Conservation (phyloP, 2,329 filamentous ascomycete genomes). For the Aaosphaeria arxii region DNA sequence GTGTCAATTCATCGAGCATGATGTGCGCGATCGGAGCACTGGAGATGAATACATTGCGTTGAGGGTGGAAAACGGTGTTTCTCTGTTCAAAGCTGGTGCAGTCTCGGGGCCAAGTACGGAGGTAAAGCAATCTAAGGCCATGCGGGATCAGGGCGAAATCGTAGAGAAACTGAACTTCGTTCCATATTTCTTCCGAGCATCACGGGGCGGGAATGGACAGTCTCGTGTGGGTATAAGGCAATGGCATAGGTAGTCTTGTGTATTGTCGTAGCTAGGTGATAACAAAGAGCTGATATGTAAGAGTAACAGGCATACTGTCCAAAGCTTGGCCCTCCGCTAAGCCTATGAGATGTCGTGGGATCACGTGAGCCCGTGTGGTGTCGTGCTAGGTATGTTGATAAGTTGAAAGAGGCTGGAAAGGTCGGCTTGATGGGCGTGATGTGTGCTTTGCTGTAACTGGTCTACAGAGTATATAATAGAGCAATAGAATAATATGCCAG, state of each 20-base stretch:
- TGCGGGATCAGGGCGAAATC: neutral
- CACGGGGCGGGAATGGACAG: constrained; percentile 53
- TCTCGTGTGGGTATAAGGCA: constrained; percentile 45
- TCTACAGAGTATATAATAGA: too few species aligned
- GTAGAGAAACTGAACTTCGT: constrained; percentile 47
- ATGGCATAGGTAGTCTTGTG: neutral
- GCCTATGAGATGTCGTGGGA: too few species aligned
- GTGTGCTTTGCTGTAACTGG: too few species aligned
- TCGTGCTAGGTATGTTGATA: too few species aligned
- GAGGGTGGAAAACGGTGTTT: neutral
- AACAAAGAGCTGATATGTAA: too few species aligned
- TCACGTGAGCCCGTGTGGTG: too few species aligned
- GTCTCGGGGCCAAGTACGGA: neutral
- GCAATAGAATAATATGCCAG: too few species aligned
- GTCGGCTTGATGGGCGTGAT: too few species aligned
- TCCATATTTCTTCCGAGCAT: constrained; percentile 56
- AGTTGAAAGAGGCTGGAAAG: too few species aligned
- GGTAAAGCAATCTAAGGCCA: neutral
- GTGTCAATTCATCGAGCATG: constrained; percentile 2
- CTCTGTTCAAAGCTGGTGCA: neutral
- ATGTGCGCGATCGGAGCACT: neutral
- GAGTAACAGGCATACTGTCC: too few species aligned
- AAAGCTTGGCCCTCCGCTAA: too few species aligned
- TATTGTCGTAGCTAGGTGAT: too few species aligned
- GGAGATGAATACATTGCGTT: neutral